Base-by-base conservation (phyloP, 192 early-diverging fungal genomes). In the Backusella mclennaniae region DNA sequence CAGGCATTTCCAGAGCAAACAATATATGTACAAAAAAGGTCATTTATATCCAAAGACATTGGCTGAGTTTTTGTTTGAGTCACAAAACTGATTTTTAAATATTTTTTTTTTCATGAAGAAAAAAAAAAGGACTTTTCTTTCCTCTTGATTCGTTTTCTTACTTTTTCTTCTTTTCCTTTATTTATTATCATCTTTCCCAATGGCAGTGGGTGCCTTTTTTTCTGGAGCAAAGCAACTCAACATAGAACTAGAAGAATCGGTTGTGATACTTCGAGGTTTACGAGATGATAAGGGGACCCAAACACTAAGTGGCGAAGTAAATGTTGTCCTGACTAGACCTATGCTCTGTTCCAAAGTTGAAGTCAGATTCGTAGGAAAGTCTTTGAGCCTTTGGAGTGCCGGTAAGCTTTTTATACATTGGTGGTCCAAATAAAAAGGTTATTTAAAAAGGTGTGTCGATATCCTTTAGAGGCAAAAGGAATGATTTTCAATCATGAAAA, bases 401-500 rank as follows among this genome's bases (percentile, higher is more conserved):
- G 23, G 56, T 63, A 63, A 29, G 23, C 6, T 26, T 29, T 3
- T 1, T 11, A 14, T 21, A 29, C 1, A 29, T 11, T 14, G n/a
- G 12, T 29, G 12, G 12, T 21, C 5, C 19, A 21, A 56, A 21
- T 21, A 56, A 9, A 23, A 21, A 9, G 1, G 21, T 56, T 26
- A 23, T n/a, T 56, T 26, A 9, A 21, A 21, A 23, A 56, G 0
- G 2, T 1, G 8, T 21, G 21, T 21, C 21, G 8, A 21, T 26
- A 56, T 56, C 19, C n/a, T 21, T 9, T 56, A 63, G 56, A 63
- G 23, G 23, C 23, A 12, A 63, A 63, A 26, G 56, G 56, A 26
- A 26, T 14, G 26, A 11, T 23, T 26, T 63, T 29, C 26, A 63
- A 73, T 19, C 66, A 81, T 74, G 80, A 81, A 81, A 81, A 81